Evolutionary conservation across 768 basidiomycete species (phyloP).

Genomic region (Tylopilus balloui): DNA sequence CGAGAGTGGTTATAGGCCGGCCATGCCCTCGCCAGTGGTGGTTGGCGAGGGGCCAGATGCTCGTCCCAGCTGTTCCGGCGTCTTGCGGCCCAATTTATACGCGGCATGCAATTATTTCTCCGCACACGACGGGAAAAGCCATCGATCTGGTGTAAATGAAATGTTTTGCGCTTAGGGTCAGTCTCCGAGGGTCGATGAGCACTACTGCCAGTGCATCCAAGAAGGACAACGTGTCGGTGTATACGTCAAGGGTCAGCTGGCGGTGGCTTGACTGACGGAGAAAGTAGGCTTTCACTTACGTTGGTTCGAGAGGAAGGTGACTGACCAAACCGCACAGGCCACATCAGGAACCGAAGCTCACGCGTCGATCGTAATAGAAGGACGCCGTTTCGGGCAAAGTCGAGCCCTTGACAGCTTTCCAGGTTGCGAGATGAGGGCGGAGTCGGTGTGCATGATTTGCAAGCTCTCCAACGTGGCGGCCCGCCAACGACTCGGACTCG

Average conservation of each 20-base stretch:
- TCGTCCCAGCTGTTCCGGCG: constrained; percentile 7
- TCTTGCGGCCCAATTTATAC: constrained; percentile 7
- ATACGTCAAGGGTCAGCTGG: constrained; percentile 22
- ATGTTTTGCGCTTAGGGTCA: constrained; percentile 5
- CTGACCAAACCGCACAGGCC: constrained; percentile 8
- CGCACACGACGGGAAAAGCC: constrained; percentile 5
- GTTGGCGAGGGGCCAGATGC: constrained; percentile 4
- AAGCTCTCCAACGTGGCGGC: not conserved
- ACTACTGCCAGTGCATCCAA: not conserved
- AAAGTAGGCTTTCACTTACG: constrained; percentile 8
- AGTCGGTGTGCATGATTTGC: constrained; percentile 3
- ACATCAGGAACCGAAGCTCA: constrained; percentile 26
- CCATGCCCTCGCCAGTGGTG: not conserved
- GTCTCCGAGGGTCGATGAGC: not conserved
- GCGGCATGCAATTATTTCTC: constrained; percentile 4
- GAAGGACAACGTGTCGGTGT: constrained; percentile 17
- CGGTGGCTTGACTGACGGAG: constrained; percentile 3
- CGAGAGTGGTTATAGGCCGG: not conserved
- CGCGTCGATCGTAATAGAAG: constrained; percentile 27
- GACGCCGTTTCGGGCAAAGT: constrained; percentile 13
- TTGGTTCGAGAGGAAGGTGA: constrained; percentile 10
- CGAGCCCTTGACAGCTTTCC: constrained; percentile 22
- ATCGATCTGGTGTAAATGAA: constrained; percentile 8
- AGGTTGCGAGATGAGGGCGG: constrained; percentile 10
- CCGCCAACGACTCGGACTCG: not conserved